Evolutionary conservation across 2,329 filamentous ascomycete genomes (phyloP).

Genomic region (Chalaropsis ovoidea): DNA sequence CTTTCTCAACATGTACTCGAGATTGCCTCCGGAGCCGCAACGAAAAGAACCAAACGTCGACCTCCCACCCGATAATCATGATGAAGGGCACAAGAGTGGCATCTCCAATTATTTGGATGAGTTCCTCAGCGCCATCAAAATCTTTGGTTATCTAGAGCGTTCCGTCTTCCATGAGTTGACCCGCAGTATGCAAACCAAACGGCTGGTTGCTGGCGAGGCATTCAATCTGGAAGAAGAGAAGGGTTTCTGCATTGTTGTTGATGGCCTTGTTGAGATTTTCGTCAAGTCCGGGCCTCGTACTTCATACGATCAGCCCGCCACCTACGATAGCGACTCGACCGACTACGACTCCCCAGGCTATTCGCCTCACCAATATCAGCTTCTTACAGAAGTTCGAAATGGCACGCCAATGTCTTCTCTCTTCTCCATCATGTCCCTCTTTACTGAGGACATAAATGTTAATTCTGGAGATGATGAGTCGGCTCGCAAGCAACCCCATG

Average conservation of each 20-base stretch:
- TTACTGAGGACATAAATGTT: constrained; percentile 87
- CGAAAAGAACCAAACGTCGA: constrained; percentile 93
- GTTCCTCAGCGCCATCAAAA: constrained; percentile 96
- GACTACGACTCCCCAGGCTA: constrained; percentile 56
- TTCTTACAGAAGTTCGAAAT: constrained; percentile 94
- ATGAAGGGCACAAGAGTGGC: constrained; percentile 79
- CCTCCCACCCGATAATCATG: constrained; percentile 85
- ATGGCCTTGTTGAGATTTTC: constrained; percentile 93
- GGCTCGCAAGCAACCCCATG: neutral
- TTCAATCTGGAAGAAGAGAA: constrained; percentile 94
- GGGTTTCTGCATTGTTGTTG: constrained; percentile 93
- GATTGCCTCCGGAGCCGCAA: constrained; percentile 85
- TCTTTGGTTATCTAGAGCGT: constrained; percentile 92
- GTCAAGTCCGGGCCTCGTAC: constrained; percentile 67
- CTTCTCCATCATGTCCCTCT: constrained; percentile 92
- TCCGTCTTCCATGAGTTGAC: constrained; percentile 97
- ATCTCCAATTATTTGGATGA: constrained; percentile 96
- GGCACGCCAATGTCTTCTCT: constrained; percentile 96
- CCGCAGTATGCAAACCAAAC: constrained; percentile 93
- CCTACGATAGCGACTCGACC: constrained; percentile 39
- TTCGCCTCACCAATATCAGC: constrained; percentile 73
- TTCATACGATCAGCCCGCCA: constrained; percentile 31
- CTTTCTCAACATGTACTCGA: constrained; percentile 93
- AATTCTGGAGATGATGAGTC: constrained; percentile 55
- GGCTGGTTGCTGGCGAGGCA: constrained; percentile 91